Conservation (phyloP, 192 early-diverging fungal genomes). For the Entophlyctis luteolus region DNA sequence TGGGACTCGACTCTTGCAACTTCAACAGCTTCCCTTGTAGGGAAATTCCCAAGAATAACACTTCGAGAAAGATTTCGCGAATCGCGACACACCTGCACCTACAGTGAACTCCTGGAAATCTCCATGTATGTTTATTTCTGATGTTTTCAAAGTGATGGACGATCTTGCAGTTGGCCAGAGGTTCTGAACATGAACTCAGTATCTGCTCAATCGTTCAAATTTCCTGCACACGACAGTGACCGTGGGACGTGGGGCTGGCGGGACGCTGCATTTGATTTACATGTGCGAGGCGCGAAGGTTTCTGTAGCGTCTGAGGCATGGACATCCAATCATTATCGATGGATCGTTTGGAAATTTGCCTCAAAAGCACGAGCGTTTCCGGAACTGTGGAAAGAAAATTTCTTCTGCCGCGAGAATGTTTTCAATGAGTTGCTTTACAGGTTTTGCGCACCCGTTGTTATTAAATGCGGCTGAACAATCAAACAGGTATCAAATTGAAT, state of each 20-base stretch:
- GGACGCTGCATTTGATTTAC: conserved; percentile 35
- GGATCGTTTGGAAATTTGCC: conserved; percentile 72
- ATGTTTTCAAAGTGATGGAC: background rate
- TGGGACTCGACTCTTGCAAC: background rate
- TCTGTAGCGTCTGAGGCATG: conserved; percentile 35
- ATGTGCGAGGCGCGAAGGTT: conserved; percentile 34
- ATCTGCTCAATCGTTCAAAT: background rate
- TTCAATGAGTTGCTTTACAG: conserved; percentile 47
- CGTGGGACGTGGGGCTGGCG: conserved; percentile 54
- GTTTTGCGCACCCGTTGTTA: background rate
- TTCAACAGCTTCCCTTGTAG: background rate
- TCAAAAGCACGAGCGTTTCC: conserved; percentile 56
- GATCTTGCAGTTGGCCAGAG: background rate
- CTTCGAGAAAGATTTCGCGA: background rate
- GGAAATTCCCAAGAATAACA: background rate
- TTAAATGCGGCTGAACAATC: background rate
- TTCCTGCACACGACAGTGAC: background rate
- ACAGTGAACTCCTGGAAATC: background rate
- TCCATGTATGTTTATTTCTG: background rate
- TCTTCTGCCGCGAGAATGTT: conserved; percentile 45
- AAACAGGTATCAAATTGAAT: conserved; percentile 65
- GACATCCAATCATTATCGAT: conserved; percentile 64
- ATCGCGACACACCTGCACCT: background rate
- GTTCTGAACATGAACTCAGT: background rate
- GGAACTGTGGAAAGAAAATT: conserved; percentile 13